Evolutionary conservation across 176 grass and related monocot species (phyloP).

Genomic region (Neostapfia colusana): DNA sequence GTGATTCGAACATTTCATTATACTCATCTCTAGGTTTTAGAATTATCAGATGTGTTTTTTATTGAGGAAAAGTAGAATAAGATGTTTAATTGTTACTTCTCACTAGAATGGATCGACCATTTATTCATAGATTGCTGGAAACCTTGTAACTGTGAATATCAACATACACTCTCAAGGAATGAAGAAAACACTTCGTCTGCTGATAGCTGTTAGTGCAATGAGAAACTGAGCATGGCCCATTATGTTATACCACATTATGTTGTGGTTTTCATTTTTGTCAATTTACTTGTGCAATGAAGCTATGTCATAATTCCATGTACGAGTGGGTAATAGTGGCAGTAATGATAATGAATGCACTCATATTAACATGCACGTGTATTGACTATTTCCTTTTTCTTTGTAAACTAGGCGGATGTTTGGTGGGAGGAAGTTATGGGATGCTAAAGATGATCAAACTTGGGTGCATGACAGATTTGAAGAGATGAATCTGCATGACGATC

Average conservation of each 20-base stretch:
- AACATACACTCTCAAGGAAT: neutral
- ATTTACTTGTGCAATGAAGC: constrained; percentile 7
- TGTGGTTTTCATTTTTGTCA: constrained; percentile 1
- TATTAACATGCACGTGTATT: neutral
- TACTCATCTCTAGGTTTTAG: neutral
- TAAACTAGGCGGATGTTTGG: constrained; percentile 71
- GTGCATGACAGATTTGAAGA: constrained; percentile 94
- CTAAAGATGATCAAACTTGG: constrained; percentile 90
- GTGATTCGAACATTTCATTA: neutral
- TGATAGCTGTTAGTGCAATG: constrained; percentile 17
- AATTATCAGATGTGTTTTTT: neutral
- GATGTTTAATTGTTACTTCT: neutral
- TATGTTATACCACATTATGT: constrained; percentile 18
- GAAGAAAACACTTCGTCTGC: neutral
- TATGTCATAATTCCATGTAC: constrained; percentile 15
- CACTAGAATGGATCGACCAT: neutral
- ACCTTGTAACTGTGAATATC: constrained; percentile 21
- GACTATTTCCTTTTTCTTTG: constrained; percentile 8
- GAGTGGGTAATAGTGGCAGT: neutral
- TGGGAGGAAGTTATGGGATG: constrained; percentile 79
- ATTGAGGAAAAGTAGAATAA: neutral
- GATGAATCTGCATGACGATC: constrained; percentile 70
- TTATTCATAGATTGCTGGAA: constrained; percentile 9
- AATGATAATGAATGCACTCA: constrained; percentile 3
- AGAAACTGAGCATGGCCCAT: neutral